Conservation (phyloP, 2,329 filamentous ascomycete genomes). For the Xylariaceae sp. region DNA sequence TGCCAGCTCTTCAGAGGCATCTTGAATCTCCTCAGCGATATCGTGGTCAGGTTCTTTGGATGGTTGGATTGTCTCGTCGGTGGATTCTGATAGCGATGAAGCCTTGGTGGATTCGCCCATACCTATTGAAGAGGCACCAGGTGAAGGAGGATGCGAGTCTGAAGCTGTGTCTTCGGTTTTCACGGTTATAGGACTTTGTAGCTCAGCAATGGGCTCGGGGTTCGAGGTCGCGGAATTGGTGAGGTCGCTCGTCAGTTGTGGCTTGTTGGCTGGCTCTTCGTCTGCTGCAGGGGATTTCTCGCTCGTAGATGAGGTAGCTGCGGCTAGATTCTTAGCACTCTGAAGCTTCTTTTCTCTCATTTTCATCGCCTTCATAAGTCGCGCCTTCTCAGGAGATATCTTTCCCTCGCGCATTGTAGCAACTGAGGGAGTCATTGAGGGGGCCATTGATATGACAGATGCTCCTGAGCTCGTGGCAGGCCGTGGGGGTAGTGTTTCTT, state of each 20-base stretch:
- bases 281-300: constrained; percentile 18
- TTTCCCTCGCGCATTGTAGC: constrained; percentile 39
- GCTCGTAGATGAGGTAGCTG: no score
- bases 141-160: constrained; percentile 57
- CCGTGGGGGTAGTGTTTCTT: constrained; percentile 32
- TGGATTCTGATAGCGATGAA: constrained; percentile 60
- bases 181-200: constrained; percentile 32
- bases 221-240: constrained; percentile 40
- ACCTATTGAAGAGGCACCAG: constrained; percentile 50
- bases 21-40: constrained; percentile 10
- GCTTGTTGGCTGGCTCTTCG: constrained; percentile 21
- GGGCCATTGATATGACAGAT: constrained; percentile 38
- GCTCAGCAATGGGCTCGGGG: constrained; percentile 54
- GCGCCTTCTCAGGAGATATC: constrained; percentile 83
- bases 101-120: constrained; percentile 58
- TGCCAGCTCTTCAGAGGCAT: constrained; percentile 9
- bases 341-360: constrained; percentile 69
- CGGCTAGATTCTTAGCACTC: constrained; percentile 26
- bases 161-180: constrained; percentile 46
- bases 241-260: constrained; percentile 27
- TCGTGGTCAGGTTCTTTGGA: constrained; percentile 31
- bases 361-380: constrained; percentile 92
- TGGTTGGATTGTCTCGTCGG: constrained; percentile 53
- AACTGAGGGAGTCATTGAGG: constrained; percentile 41
- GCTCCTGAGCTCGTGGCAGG: constrained; percentile 45